Evolutionary conservation across 225 moss, liverwort and hornwort species (phyloP).

Genomic region (Physcomitrellopsis africana): DNA sequence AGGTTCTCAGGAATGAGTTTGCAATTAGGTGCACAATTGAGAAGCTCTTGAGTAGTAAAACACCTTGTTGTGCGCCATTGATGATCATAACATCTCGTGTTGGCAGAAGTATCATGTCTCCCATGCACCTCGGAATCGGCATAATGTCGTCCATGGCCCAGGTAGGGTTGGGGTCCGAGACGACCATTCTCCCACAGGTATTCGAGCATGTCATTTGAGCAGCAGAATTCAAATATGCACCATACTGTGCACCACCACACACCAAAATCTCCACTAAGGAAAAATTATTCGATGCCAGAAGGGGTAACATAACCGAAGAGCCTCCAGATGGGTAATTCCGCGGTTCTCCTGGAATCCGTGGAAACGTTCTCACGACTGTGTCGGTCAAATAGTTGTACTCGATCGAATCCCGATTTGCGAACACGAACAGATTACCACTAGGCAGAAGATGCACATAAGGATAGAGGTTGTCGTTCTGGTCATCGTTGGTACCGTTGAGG

Average conservation of each 20-base stretch:
- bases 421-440: conserved; percentile 57
- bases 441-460: conserved; percentile 66
- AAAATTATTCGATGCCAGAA: conserved; percentile 48
- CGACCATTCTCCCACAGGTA: conserved; percentile 52
- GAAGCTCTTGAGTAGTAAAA: neutral
- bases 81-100: conserved; percentile 76
- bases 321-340: conserved; percentile 70
- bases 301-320: conserved; percentile 60
- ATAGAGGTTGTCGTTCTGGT: conserved; percentile 71
- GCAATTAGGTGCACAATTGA: no score
- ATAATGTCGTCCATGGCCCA: conserved; percentile 79
- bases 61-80: conserved; percentile 80
- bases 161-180: conserved; percentile 35
- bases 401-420: conserved; percentile 65
- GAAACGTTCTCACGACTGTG: conserved; percentile 52
- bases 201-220: conserved; percentile 46
- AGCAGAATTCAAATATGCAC: conserved; percentile 53
- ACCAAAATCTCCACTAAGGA: conserved; percentile 54
- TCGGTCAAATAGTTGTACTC: conserved; percentile 53
- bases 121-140: conserved; percentile 80
- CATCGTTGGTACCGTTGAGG: conserved; percentile 52
- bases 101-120: conserved; percentile 84
- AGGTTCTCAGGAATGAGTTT: no score
- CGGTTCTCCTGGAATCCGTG: conserved; percentile 52
- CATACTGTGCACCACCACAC: conserved; percentile 65